Percentiles rank a stretch among this genome's conserved stretches.
Conservation (phyloP, 1,284 basidiomycete species). For the Moniliophthora roreri region DNA sequence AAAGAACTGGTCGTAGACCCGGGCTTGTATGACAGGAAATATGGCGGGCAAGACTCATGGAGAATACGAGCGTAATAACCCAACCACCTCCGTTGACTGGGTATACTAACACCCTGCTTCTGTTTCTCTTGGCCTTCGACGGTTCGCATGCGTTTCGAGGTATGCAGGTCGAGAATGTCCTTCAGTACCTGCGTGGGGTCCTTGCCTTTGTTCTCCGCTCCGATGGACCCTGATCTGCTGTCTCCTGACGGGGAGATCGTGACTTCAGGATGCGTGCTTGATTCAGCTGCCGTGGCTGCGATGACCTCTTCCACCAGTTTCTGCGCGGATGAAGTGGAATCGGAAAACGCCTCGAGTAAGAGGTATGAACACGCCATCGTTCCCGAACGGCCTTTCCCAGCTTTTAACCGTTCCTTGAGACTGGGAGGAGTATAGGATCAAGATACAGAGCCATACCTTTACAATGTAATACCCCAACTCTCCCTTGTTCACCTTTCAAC, state of each 20-base stretch:
- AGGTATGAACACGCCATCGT: constrained; percentile 81
- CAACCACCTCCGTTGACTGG: constrained; percentile 71
- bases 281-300: constrained; percentile 35
- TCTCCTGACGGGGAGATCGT: too few species aligned
- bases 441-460: constrained; percentile 56
- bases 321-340: constrained; percentile 47
- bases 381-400: constrained; percentile 81
- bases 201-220: background rate
- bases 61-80: constrained; percentile 74
- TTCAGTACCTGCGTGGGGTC: constrained; percentile 34
- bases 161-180: constrained; percentile 65
- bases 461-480: constrained; percentile 85
- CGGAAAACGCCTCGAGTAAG: constrained; percentile 48
- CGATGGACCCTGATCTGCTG: too few species aligned
- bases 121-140: constrained; percentile 40
- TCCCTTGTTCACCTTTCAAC: constrained; percentile 66
- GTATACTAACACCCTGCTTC: constrained; percentile 73
- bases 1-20: constrained; percentile 25
- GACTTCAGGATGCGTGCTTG: constrained; percentile 2
- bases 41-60: constrained; percentile 48
- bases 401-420: constrained; percentile 32
- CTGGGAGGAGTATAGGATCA: background rate
- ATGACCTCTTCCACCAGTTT: constrained; percentile 55
- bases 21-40: constrained; percentile 38
- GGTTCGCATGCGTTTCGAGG: constrained; percentile 66